phyloP scores from a whole-genome alignment of 2,329 filamentous ascomycete species.

The Metarhizium sp. region DNA sequence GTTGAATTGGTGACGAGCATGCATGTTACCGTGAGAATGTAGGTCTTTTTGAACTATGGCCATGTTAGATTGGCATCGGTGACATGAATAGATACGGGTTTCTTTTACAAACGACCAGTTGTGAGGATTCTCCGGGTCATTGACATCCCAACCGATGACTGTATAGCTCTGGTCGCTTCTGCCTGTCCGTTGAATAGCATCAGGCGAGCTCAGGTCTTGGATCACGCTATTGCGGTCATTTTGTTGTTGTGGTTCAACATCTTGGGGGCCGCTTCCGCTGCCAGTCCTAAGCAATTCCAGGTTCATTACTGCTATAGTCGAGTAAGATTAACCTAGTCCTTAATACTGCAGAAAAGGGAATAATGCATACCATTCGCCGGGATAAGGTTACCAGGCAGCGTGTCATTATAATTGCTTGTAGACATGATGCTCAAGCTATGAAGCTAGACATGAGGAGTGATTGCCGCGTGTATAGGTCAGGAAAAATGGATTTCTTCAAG shows the following conservation, averaged over 20 bases:
- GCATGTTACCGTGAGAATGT: conserved; percentile 45
- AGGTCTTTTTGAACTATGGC: conserved; percentile 41
- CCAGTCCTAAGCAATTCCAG: background rate
- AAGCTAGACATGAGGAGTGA: background rate
- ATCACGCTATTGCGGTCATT: conserved; percentile 24
- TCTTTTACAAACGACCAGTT: conserved; percentile 35
- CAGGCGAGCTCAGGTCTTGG: conserved; percentile 20
- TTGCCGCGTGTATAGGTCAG: too few relatives aligned
- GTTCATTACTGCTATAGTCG: background rate
- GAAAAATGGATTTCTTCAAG: too few relatives aligned
- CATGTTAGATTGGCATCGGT: background rate
- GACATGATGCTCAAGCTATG: background rate
- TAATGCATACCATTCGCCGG: background rate
- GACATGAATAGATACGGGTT: background rate
- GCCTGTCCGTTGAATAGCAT: conserved; percentile 23
- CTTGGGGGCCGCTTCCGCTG: background rate
- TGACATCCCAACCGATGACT: conserved; percentile 34
- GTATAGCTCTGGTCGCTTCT: conserved; percentile 21
- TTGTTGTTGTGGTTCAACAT: background rate
- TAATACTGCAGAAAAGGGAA: background rate
- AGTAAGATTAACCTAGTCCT: background rate
- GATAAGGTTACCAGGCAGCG: background rate
- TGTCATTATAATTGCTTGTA: background rate
- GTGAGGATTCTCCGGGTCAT: conserved; percentile 43
- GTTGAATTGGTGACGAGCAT: conserved; percentile 58